Evolutionary conservation across 192 early-diverging fungal genomes (phyloP), one percentile per base, ranked within the genome.

Genomic region (Gamsiella multidivaricata): DNA sequence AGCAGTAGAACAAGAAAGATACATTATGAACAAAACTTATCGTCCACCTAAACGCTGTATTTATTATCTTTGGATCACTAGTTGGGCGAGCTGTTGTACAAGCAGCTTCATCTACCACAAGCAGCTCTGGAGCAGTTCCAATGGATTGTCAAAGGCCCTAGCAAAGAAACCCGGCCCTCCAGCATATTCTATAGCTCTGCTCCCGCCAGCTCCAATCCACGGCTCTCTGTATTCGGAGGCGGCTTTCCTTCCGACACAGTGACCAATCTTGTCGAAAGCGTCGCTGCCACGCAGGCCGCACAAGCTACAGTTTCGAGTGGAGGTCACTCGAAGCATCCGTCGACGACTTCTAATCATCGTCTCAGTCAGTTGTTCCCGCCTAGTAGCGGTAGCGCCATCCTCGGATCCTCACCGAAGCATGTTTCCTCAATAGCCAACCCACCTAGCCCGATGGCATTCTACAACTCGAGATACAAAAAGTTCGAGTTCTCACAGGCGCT

Each of bases 51-150:
- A 41, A 29, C 31, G 36, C 25, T 46, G 1, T 20, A 26, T 65
- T 37, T n/a, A 33, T 32, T 56, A 42, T 42, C 31, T 7, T 52
- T 45, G 3, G 26, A 56, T 52, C 3, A 15, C 42, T 53, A 82
- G 81, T 54, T 82, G 42, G 81, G 75, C 5, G 81, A 82, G 58
- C 61, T 82, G 7, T 49, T 82, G n/a, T 79, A 69, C 58, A 82
- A 70, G 55, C 63, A 63, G 51, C 43, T 79, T 1, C 61, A 73
- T 39, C 56, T 73, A 17, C 55, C 75, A 29, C 74, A 82, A 26
- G 81, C 69, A 18, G 81, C 81, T 3, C 55, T 74, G 28, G 81
- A 82, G 59, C 81, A 82, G 55, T 82, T 82, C 29, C 60, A 74
- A 33, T 82, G 81, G 81, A 56, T 82, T 37, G 49, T 82, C 42